Evolutionary conservation across 768 basidiomycete species (phyloP).

Genomic region (Rhodocollybia butyracea): DNA sequence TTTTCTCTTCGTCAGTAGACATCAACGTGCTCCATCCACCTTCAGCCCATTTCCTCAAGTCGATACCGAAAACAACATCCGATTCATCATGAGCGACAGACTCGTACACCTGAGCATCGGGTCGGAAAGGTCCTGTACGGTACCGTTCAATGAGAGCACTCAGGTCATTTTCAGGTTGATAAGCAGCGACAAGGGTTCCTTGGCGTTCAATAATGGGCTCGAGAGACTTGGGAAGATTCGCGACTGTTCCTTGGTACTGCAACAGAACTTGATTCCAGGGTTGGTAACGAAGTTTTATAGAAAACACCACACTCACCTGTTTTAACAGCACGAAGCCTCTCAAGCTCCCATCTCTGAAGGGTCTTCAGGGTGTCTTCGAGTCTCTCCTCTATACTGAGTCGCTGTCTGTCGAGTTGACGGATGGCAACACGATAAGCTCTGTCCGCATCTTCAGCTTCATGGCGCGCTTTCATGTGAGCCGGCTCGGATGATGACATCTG

Average conservation of each 20-base stretch:
- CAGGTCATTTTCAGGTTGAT: conserved; percentile 85
- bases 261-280: conserved; percentile 54
- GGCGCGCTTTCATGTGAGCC: conserved; percentile 61
- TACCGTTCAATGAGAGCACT: conserved; percentile 88
- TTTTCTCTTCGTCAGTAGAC: conserved; percentile 51
- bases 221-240: conserved; percentile 66
- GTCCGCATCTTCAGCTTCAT: conserved; percentile 82
- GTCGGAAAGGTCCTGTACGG: conserved; percentile 91
- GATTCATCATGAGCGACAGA: conserved; percentile 78
- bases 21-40: conserved; percentile 65
- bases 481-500: conserved; percentile 61
- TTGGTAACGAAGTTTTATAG: not conserved
- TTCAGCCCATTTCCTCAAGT: conserved; percentile 89
- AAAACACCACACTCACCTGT: conserved; percentile 47
- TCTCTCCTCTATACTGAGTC: conserved; percentile 82
- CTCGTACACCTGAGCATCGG: conserved; percentile 82
- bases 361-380: conserved; percentile 80
- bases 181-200: conserved; percentile 73
- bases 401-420: conserved; percentile 78
- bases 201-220: conserved; percentile 67
- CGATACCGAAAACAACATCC: conserved; percentile 89
- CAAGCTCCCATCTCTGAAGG: conserved; percentile 83
- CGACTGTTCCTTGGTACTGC: conserved; percentile 82
- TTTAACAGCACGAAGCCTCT: conserved; percentile 80
- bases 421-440: conserved; percentile 74